Conservation (phyloP, 139 green algal species). For the Chlorella sp. region DNA sequence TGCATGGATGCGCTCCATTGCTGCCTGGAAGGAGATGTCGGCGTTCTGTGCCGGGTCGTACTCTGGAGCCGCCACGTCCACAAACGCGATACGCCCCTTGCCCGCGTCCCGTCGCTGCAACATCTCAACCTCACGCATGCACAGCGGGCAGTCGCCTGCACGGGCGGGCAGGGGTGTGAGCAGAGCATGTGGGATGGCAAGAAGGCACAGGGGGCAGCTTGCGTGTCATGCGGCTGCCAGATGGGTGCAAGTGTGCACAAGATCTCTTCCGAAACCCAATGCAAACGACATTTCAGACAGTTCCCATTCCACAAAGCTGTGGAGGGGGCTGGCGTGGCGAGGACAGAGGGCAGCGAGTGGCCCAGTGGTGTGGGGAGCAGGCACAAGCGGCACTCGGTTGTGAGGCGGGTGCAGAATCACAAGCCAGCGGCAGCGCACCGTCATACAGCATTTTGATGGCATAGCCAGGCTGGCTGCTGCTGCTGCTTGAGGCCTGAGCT, state of each 20-base stretch:
- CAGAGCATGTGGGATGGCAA: background rate
- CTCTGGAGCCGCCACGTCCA: constrained; percentile 82
- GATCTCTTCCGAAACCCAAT: too few species aligned
- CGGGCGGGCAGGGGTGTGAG: background rate
- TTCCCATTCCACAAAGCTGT: too few species aligned
- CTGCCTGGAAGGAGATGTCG: constrained; percentile 55
- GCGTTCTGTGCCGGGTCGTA: constrained; percentile 81
- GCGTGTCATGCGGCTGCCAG: background rate
- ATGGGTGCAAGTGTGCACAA: background rate
- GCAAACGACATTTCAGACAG: too few species aligned
- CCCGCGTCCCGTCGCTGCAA: constrained; percentile 72
- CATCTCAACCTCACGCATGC: constrained; percentile 95
- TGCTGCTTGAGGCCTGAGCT: background rate
- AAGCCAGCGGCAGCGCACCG: constrained; percentile 42
- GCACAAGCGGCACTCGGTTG: too few species aligned
- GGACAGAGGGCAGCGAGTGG: background rate
- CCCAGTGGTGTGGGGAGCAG: too few species aligned
- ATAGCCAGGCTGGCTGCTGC: constrained; percentile 51
- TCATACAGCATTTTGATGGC: constrained; percentile 87
- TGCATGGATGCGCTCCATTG: constrained; percentile 92
- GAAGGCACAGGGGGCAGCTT: background rate
- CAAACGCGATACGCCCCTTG: constrained; percentile 85
- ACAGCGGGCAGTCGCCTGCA: constrained; percentile 80
- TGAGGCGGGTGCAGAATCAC: too few species aligned
- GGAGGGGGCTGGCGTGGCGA: too few species aligned